Conservation (phyloP, 768 basidiomycete species). For the Phallus indusiatus region DNA sequence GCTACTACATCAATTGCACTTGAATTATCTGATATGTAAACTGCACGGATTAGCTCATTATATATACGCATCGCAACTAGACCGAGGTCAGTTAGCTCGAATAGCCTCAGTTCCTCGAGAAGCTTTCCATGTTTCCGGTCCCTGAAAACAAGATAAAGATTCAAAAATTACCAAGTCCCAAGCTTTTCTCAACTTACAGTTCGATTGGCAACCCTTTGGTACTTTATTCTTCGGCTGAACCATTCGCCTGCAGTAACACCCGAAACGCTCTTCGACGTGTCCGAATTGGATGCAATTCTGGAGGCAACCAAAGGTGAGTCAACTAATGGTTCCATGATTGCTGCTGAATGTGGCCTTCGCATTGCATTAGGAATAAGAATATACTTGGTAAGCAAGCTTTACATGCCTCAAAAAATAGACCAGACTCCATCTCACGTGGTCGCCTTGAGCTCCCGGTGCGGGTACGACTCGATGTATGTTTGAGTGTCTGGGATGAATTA, state of each 20-base stretch:
- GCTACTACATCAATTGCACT: too few species aligned
- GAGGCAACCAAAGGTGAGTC: constrained; percentile 30
- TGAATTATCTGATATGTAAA: too few species aligned
- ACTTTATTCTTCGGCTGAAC: constrained; percentile 31
- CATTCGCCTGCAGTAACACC: constrained; percentile 31
- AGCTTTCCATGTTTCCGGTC: constrained; percentile 14
- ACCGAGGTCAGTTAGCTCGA: background rate
- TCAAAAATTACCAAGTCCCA: too few species aligned
- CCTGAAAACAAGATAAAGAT: constrained; percentile 11
- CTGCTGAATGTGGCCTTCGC: background rate
- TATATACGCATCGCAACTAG: too few species aligned
- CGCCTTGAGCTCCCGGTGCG: constrained; percentile 47
- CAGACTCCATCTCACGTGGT: constrained; percentile 51
- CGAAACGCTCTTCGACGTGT: constrained; percentile 18
- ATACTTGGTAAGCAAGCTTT: too few species aligned
- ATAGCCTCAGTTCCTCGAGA: constrained; percentile 15
- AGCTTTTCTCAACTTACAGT: constrained; percentile 21
- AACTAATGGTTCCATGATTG: background rate
- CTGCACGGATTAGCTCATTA: too few species aligned
- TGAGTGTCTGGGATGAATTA: constrained; percentile 29
- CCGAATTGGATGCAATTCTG: too few species aligned
- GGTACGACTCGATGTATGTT: constrained; percentile 59
- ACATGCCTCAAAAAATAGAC: constrained; percentile 50
- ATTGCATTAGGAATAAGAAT: background rate
- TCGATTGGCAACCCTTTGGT: constrained; percentile 33